Base-by-base conservation (phyloP, 345 rosid genomes). In the Microcos paniculata region DNA sequence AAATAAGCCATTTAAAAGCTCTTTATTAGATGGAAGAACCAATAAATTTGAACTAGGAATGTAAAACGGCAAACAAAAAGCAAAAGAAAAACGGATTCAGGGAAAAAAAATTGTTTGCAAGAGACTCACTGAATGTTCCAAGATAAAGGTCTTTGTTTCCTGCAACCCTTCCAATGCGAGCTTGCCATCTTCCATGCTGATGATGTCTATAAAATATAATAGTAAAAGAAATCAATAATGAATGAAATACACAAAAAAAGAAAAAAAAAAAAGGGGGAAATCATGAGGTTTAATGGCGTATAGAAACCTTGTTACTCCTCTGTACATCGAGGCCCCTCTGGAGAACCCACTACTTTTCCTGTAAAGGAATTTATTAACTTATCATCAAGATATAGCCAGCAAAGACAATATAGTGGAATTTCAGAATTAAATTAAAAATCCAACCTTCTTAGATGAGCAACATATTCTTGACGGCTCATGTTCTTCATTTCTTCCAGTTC, bases 181-280 rank as follows among this genome's bases (percentile, higher is more conserved):
- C 94, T 84, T 91, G 97, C 97, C 97, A 91, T 75, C 97, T 87
- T 26, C 97, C 97, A 79, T 91, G 97, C 77, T 91, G 97, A 70
- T 91, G 97, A 83, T 91, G 97, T 51, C 97, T 91, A 49, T 18
- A 71, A 9, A 67, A 71, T 1, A 57, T 24, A 4, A 62, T 15
- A 1, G n/a, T n/a, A 19, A 26, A 8, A 9, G 18, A n/a, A 46
- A 31, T 62, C 62, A 51, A n/a, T 18, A 43, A 23, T 21, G 49
- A n/a, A 24, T 6, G 24, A 75, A 18, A 42, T n/a, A 23, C 7
- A 52, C 31, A 1, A 43, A 24, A 56, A 48, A 58, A 4, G 18
- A 0, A 35, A 33, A 43, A 24, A 11, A 63, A 23, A 55, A 6
- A 19, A n/a, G n/a, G n/a, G n/a, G 8, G 63, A 30, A 23, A 59